These are phyloP conservation scores for Camelina sativa DNA, from an alignment of 345 rosid species.

Conservation along the genomic window DNA sequence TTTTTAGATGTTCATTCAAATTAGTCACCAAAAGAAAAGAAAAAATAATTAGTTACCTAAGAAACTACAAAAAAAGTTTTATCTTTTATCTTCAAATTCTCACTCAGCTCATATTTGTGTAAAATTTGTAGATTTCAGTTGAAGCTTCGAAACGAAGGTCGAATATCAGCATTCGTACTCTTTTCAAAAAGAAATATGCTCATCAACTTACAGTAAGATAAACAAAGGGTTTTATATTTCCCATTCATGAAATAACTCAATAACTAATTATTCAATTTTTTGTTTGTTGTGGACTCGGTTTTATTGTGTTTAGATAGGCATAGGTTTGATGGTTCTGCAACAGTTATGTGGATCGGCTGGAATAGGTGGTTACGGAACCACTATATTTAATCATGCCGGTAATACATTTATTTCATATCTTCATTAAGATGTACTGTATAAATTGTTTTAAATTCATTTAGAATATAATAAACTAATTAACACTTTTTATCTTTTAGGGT, in stretches of 20 bases:
- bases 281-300: neutral
- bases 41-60: neutral
- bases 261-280: neutral
- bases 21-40: neutral
- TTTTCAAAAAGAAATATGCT: constrained; percentile 62
- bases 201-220: constrained; percentile 59
- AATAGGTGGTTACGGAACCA: constrained; percentile 28
- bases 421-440: neutral
- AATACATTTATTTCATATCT: neutral
- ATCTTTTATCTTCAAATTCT: neutral
- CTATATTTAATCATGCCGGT: constrained; percentile 39
- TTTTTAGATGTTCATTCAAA: neutral
- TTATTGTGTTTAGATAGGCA: constrained; percentile 32
- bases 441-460: neutral
- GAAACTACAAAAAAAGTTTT: neutral
- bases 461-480: neutral
- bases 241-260: neutral
- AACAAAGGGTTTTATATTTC: neutral
- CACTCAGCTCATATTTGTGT: neutral
- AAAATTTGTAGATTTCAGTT: constrained; percentile 48
- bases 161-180: constrained; percentile 42
- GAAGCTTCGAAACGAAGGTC: constrained; percentile 41
- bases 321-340: constrained; percentile 43
- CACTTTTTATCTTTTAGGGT: constrained; percentile 17
- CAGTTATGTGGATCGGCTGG: constrained; percentile 36